Base-by-base conservation (phyloP, 441 rosid genomes). In the Theobroma grandiflorum region DNA sequence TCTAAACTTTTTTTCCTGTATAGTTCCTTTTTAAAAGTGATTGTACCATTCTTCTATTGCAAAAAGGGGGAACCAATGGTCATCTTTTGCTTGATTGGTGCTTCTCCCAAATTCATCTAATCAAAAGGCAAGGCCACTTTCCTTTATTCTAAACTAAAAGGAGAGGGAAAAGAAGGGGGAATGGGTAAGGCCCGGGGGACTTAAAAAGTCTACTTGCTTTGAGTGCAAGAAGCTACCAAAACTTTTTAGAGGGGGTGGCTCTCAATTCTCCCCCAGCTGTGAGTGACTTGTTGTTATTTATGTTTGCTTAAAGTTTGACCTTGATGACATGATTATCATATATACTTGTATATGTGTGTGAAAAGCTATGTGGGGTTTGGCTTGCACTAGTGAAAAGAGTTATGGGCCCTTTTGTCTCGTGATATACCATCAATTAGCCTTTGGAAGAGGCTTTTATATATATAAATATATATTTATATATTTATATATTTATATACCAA, bases 251-350 rank as follows among this genome's bases (percentile, higher is more conserved):
- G 80, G 66, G 47, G 71, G 83, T 68, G 90, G 84, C 83, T 77
- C 80, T 79, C 78, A 76, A 73, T 78, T 81, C 84, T 83, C 85
- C 85, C 61, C 89, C 83, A 81, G 86, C 84, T 82, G 86, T 74
- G 89, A 84, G 75, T 83, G 81, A 79, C 79, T 88, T 74, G 75
- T 83, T 84, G 83, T 62, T 78, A 74, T 84, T 72, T 79, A 85
- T 91, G 95, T 85, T 93, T 92, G 95, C 93, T 92, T 90, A 87
- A 90, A 91, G 91, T 91, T 89, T 91, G 95, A 92, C 95, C 93
- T 88, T 85, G 83, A 87, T 86, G 89, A 77, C 87, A 89, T 85
- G 85, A 87, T 89, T 81, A 83, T 78, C 77, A 72, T 61, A 76
- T 73, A 72, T 15, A 77, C 64, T 47, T 59, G 15, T 70, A 58